phyloP scores from a whole-genome alignment of 495 filamentous ascomycete species.

The Penicillium atrosanguineum region DNA sequence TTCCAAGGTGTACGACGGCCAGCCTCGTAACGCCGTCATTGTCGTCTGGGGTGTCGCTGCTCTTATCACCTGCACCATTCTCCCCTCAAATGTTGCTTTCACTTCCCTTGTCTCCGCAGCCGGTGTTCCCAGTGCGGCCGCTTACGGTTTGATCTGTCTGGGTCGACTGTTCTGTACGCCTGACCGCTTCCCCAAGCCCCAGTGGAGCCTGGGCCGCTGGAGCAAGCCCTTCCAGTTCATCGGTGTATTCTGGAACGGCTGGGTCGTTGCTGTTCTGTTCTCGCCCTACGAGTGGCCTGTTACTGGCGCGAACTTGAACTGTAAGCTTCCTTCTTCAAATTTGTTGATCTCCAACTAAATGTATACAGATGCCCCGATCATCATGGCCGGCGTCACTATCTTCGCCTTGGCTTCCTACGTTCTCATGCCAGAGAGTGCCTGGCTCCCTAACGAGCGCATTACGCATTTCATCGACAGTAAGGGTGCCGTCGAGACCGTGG shows the following conservation, averaged over 20 bases:
- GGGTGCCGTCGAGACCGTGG: slow-evolving; percentile 31
- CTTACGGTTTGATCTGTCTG: slow-evolving; percentile 54
- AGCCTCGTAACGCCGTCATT: slow-evolving; percentile 54
- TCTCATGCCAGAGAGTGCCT: slow-evolving; percentile 47
- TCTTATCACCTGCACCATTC: slow-evolving; percentile 51
- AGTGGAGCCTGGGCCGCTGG: slow-evolving; percentile 43
- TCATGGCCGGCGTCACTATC: slow-evolving; percentile 50
- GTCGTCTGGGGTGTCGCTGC: slow-evolving; percentile 52
- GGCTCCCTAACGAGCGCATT: slow-evolving; percentile 43
- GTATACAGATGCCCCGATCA: slow-evolving; percentile 44
- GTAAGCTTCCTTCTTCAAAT: slow-evolving; percentile 22
- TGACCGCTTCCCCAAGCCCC: slow-evolving; percentile 43
- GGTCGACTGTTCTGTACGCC: slow-evolving; percentile 49
- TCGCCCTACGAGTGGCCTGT: slow-evolving; percentile 48
- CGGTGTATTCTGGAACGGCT: slow-evolving; percentile 49
- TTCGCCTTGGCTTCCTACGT: slow-evolving; percentile 47
- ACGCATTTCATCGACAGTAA: slow-evolving; percentile 47
- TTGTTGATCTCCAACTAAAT: background rate
- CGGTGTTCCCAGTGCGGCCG: slow-evolving; percentile 51
- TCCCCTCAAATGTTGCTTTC: slow-evolving; percentile 53
- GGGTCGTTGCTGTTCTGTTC: slow-evolving; percentile 49
- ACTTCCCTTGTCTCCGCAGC: slow-evolving; percentile 52
- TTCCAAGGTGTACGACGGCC: slow-evolving; percentile 47
- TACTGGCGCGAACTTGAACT: slow-evolving; percentile 44
- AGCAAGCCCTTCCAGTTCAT: slow-evolving; percentile 51